These are phyloP conservation scores for Yamadazyma trypodendri DNA, from an alignment of 1,139 yeast species.

Conservation along the genomic window DNA sequence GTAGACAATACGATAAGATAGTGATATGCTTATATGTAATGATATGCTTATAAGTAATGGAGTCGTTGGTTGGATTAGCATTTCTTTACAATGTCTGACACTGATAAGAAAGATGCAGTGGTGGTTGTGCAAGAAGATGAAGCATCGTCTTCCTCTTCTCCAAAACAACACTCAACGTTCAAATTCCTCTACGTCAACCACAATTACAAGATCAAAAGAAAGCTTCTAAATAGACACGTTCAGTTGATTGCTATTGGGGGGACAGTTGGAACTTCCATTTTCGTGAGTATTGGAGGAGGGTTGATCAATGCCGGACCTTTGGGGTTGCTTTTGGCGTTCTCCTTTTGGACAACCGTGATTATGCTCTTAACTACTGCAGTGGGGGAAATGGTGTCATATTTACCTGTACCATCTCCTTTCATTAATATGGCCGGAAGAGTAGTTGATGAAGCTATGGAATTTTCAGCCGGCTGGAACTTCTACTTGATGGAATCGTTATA, in stretches of 20 bases:
- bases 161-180: not conserved
- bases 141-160: not conserved
- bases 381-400: slow-evolving; percentile 79
- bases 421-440: slow-evolving; percentile 53
- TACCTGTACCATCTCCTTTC: slow-evolving; percentile 67
- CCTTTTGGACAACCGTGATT: slow-evolving; percentile 50
- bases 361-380: slow-evolving; percentile 62
- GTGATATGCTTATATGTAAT: too few relatives aligned
- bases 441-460: slow-evolving; percentile 66
- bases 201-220: slow-evolving; percentile 29
- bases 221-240: slow-evolving; percentile 60
- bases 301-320: slow-evolving; percentile 47
- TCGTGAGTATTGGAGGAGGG: slow-evolving; percentile 47
- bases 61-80: too few relatives aligned
- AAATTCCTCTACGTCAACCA: slow-evolving; percentile 6
- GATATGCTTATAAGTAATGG: too few relatives aligned
- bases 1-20: too few relatives aligned
- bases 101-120: slow-evolving; percentile 1
- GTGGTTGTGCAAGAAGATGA: not conserved
- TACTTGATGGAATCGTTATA: slow-evolving; percentile 72
- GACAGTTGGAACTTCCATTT: slow-evolving; percentile 62
- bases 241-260: slow-evolving; percentile 88
- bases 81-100: slow-evolving; percentile 1
- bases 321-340: slow-evolving; percentile 39
- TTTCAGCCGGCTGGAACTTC: slow-evolving; percentile 80